Conservation (phyloP, 208 protist species). For the Phytomonas sp. region DNA sequence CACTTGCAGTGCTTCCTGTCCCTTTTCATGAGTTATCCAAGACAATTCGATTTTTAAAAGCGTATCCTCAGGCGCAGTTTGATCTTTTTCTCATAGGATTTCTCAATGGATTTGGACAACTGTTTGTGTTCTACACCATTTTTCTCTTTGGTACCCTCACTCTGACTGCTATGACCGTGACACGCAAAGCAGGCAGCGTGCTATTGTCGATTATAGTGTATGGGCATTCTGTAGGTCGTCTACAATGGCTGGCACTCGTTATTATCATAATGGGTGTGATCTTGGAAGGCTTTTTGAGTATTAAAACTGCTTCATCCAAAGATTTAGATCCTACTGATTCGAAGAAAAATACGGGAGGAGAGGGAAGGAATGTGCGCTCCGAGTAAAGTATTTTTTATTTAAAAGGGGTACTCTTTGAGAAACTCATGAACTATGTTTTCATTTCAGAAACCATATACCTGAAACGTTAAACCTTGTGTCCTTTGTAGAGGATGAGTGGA, state of each 20-base stretch:
- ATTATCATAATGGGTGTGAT: constrained; percentile 49
- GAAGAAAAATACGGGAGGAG: neutral
- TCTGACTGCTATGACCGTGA: constrained; percentile 69
- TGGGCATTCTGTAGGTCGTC: constrained; percentile 32
- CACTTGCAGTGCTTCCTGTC: constrained; percentile 12
- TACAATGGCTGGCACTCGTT: constrained; percentile 52
- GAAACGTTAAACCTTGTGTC: neutral
- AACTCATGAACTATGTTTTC: constrained; percentile 6
- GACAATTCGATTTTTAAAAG: constrained; percentile 40
- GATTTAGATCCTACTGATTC: neutral
- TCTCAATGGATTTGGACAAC: constrained; percentile 61
- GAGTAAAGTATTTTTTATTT: neutral
- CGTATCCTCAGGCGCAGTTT: constrained; percentile 30
- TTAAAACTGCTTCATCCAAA: constrained; percentile 9
- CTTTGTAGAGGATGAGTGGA: neutral
- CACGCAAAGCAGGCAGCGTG: constrained; percentile 74
- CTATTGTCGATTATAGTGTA: constrained; percentile 71
- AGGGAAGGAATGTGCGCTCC: neutral
- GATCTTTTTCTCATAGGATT: constrained; percentile 61
- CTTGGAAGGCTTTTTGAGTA: constrained; percentile 36
- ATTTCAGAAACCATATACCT: constrained; percentile 8
- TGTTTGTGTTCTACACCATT: constrained; percentile 81
- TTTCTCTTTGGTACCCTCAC: constrained; percentile 68
- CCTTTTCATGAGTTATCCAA: constrained; percentile 46
- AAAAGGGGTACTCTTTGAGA: neutral